Evolutionary conservation across 2,329 filamentous ascomycete genomes (phyloP).

Genomic region (Falciphora oryzae): DNA sequence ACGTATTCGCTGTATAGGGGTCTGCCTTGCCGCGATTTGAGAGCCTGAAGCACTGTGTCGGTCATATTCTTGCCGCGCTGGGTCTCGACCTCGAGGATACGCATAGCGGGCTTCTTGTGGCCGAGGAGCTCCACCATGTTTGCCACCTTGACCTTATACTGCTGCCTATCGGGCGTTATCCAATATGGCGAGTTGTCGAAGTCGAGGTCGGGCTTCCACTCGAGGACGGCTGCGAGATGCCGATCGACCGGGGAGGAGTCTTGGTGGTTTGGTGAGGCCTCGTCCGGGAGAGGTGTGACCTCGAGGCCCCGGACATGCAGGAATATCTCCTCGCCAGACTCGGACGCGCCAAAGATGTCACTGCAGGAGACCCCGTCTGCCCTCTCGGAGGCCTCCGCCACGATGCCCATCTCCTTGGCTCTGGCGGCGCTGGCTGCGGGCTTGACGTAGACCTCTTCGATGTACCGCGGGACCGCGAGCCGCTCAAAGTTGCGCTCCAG

Average conservation of each 20-base stretch:
- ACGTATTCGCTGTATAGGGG: conserved; percentile 1
- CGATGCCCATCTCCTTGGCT: neutral
- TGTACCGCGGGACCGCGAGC: conserved; percentile 12
- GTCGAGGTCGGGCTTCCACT: conserved; percentile 13
- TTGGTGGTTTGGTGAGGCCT: neutral
- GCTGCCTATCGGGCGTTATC: neutral
- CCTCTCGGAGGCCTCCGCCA: neutral
- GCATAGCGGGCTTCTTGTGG: conserved; percentile 18
- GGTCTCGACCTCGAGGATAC: conserved; percentile 13
- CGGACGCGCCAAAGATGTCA: neutral
- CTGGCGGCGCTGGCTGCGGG: neutral
- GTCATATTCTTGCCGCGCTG: neutral
- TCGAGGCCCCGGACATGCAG: conserved; percentile 8
- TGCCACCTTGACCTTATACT: neutral
- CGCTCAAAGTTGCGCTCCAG: conserved; percentile 10
- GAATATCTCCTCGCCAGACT: neutral
- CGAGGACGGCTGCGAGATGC: conserved; percentile 9
- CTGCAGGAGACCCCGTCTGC: neutral
- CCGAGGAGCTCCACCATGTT: conserved; percentile 6
- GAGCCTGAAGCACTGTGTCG: neutral
- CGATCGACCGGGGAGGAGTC: neutral
- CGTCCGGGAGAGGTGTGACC: neutral
- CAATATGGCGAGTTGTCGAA: conserved; percentile 7
- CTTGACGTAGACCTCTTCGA: conserved; percentile 14
- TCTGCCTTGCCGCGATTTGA: neutral